Base-by-base conservation (phyloP, 352 stramenopile species). In the Phytophthora constricta region DNA sequence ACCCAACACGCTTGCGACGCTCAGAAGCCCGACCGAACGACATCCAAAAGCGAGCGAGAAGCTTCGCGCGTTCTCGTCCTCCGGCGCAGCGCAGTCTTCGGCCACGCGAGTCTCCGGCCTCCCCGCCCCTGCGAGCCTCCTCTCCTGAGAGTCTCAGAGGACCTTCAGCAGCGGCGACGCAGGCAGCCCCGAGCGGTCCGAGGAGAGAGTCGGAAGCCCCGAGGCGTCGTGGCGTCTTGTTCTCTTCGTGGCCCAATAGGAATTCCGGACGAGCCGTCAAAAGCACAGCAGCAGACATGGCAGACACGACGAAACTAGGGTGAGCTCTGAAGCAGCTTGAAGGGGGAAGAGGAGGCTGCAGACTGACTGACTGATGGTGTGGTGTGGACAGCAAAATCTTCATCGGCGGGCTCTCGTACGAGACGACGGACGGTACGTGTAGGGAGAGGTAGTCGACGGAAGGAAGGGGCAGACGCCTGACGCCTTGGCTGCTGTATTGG, bases 371-470 rank as follows among this genome's bases (percentile, higher is more conserved):
- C 37, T 66, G 39, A 68, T 47, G 33, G 33, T 76, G 28, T 58
- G 39, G 39, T 76, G 31, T 70, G 45, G 69, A 27, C 49, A 96
- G 89, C 43, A 96, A 96, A 91, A 96, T 96, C 72, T 96, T 96
- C 77, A 96, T 96, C 55, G 89, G 89, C 22, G 89, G 89, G 11
- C 86, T 96, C 58, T 96, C 89, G 34, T 96, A 96, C 64, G 89
- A 96, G 73, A 96, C 89, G 26, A 96, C 89, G 42, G 89, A 96
- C 67, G 89, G 89, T 96, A 57, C 54, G 78, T 41, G 45, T 25
- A 25, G 5, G 16, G 31, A 13, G 37, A 56, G 13, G 5, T 39
- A 52, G 28, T 33, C 25, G 5, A n/a, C n/a, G 45, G n/a, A 13
- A 19, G 28, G 39, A 16, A 42, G n/a, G 46, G 23, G 22, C 31